A percentile compares a stretch with the other conserved stretches of the same genome.
These are phyloP conservation scores for Globisporangium nunn DNA, from an alignment of 352 stramenopile species.

Conservation along the genomic window DNA sequence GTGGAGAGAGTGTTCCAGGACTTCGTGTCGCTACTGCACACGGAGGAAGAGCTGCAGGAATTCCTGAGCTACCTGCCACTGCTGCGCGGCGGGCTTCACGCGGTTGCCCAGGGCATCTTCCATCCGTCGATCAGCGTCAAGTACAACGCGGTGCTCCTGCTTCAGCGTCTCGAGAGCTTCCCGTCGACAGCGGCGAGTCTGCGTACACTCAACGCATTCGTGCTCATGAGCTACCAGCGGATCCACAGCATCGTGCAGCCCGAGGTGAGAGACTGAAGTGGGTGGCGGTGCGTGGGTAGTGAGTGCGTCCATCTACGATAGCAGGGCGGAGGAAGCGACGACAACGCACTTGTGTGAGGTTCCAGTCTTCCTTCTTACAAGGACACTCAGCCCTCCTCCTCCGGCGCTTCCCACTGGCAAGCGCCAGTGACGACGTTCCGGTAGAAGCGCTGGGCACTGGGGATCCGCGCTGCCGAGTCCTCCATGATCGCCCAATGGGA, in stretches of 20 bases:
- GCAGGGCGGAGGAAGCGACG: background rate
- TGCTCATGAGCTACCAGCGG: constrained; percentile 80
- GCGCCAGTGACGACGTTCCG: constrained; percentile 25
- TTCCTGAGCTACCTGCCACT: constrained; percentile 79
- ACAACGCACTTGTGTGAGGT: background rate
- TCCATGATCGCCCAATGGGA: constrained; percentile 40
- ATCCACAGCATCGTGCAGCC: constrained; percentile 75
- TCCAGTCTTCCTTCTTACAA: background rate
- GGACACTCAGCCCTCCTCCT: background rate
- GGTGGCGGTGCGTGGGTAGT: background rate
- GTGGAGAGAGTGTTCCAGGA: constrained; percentile 82
- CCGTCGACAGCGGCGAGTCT: constrained; percentile 66
- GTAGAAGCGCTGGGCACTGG: constrained; percentile 36
- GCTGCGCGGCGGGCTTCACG: constrained; percentile 70
- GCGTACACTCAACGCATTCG: constrained; percentile 63
- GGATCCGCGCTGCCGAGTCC: constrained; percentile 19
- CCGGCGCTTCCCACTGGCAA: constrained; percentile 28
- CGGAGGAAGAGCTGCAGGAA: constrained; percentile 74
- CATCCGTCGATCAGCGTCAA: constrained; percentile 84
- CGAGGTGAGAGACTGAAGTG: constrained; percentile 20
- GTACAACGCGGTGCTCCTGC: constrained; percentile 81
- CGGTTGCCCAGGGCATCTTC: constrained; percentile 81
- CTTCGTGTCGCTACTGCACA: constrained; percentile 65
- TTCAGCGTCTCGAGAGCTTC: constrained; percentile 82
- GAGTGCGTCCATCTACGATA: background rate